Evolutionary conservation across 108 stramenopile genomes (phyloP).

Genomic region (Nannochloropsis gaditana): DNA sequence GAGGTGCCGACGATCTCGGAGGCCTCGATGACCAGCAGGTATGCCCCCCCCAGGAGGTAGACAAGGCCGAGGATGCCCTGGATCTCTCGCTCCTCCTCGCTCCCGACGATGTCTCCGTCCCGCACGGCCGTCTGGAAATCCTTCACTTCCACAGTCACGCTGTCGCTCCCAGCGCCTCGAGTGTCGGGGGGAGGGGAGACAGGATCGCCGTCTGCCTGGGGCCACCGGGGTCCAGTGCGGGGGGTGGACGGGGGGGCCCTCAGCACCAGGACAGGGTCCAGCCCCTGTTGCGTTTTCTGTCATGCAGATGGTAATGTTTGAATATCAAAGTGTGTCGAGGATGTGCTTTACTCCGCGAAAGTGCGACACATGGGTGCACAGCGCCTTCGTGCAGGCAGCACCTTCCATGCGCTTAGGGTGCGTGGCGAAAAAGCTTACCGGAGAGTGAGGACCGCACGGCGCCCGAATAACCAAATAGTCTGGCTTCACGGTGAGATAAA

Average conservation of each 20-base stretch:
- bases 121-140: slow-evolving; percentile 14
- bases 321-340: too few species aligned
- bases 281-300: background rate
- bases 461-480: slow-evolving; percentile 16
- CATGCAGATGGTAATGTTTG: background rate
- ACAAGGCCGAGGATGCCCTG: slow-evolving; percentile 16
- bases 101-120: background rate
- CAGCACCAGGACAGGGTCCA: background rate
- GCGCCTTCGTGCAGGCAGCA: too few species aligned
- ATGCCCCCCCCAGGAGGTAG: slow-evolving; percentile 12
- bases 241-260: background rate
- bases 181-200: background rate
- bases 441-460: background rate
- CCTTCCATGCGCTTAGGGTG: too few species aligned
- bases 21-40: background rate
- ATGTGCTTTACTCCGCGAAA: too few species aligned
- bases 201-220: too few species aligned
- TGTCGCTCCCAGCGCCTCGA: background rate
- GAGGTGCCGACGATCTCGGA: background rate
- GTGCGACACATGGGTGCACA: too few species aligned
- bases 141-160: background rate
- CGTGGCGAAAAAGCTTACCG: background rate
- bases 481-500: slow-evolving; percentile 12
- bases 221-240: background rate
- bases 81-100: slow-evolving; percentile 14